Percentiles rank a stretch among this genome's conserved stretches.
Conservation (phyloP, 2,329 filamentous ascomycete genomes). For the Mycosphaerella sp. region DNA sequence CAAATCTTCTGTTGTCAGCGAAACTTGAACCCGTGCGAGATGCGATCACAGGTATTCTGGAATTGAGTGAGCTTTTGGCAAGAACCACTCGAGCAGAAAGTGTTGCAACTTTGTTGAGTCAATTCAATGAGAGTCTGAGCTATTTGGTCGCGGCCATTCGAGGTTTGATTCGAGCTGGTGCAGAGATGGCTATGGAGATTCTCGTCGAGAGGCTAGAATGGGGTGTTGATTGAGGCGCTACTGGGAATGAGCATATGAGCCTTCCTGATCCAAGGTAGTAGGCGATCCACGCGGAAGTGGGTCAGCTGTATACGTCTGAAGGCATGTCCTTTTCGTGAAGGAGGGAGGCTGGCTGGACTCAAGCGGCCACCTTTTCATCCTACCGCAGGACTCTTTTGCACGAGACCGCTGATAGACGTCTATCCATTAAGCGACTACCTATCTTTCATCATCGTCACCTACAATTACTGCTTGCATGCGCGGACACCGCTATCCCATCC, state of each 20-base stretch:
- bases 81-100: slow-evolving; percentile 21
- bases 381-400: too few species aligned
- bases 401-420: too few species aligned
- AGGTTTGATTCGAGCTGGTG: slow-evolving; percentile 67
- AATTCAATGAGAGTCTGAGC: slow-evolving; percentile 59
- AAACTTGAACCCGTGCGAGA: slow-evolving; percentile 66
- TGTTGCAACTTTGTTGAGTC: slow-evolving; percentile 56
- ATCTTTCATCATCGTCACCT: too few species aligned
- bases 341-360: too few species aligned
- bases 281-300: not conserved
- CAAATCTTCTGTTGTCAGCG: slow-evolving; percentile 63
- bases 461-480: too few species aligned
- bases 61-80: slow-evolving; percentile 55
- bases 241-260: too few species aligned
- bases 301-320: too few species aligned
- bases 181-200: slow-evolving; percentile 69
- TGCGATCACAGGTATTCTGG: slow-evolving; percentile 67
- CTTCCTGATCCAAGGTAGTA: too few species aligned
- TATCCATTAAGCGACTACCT: too few species aligned
- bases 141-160: slow-evolving; percentile 70
- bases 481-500: too few species aligned
- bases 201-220: slow-evolving; percentile 70
- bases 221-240: slow-evolving; percentile 7
- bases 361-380: too few species aligned
- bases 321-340: too few species aligned